Evolutionary conservation across 1,284 basidiomycete species (phyloP), one percentile per base, ranked within the genome.

Genomic region (Sporisorium reilianum): DNA sequence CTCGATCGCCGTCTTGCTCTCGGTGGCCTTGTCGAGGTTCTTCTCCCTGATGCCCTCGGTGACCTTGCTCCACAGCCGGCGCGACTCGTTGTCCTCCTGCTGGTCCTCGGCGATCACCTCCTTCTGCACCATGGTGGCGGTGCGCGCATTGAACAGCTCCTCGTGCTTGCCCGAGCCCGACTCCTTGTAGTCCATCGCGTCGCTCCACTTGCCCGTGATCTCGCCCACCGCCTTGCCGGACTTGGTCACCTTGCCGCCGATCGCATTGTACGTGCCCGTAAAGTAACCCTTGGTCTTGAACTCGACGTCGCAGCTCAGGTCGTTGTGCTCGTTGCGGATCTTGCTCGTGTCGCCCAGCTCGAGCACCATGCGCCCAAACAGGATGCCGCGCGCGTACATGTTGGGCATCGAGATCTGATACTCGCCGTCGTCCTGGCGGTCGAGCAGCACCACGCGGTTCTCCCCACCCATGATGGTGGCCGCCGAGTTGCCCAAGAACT

Each of bases 281-380:
- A 97, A 97, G 89, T 96, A 99, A 25, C 96, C 96, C 55, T 97
- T 98, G 25, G 94, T 97, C 88, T 98, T 99, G 88, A 99, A 99
- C 79, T 97, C 95, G 42, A 99, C 87, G 82, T 97, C 94, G 72
- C 92, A 93, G 48, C 85, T 87, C 69, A 94, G 86, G 30, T 90
- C 90, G 52, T 90, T 91, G 78, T 89, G 89, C 71, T 92, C 91
- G 86, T 95, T 95, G 86, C 90, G 89, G 60, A 95, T 93, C n/a
- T 88, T 89, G 80, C 93, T 94, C 30, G 90, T 89, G 86, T 99
- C 96, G 10, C 96, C 96, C 16, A 99, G 88, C 87, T 99, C 96
- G 53, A 97, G 88, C 20, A 98, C 91, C 95, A 99, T 97, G 88
- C 95, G 96, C 18, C 96, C 97, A 84, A 97, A 98, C 46, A 98